Evolutionary conservation across 176 grass and related monocot genomes (phyloP), one percentile per base, ranked within the genome.

Genomic region (Pharus latifolius): DNA sequence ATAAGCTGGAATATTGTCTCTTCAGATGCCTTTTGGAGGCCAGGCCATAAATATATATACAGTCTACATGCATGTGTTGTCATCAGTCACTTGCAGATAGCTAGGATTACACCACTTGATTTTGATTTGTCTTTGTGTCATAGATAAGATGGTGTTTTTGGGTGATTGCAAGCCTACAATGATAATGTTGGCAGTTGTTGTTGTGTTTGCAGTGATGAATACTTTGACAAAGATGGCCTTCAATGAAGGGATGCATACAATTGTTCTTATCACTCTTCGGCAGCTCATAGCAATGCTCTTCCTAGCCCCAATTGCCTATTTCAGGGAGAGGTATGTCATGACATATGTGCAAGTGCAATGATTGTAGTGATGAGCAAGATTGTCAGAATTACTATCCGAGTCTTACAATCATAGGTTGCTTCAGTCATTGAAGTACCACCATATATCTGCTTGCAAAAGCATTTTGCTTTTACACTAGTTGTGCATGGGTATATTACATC

Each of bases 281-380:
- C 92, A 91, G 56, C 53, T 91, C 22, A 69, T 82, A 0, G 92
- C 92, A 2, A 78, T 63, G 0, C 33, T 96, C 23, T 88, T 96
- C 60, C 76, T 96, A 45, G 72, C 79, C 32, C 92, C 92, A 0
- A 83, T 96, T 44, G 92, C 92, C 24, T 88, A 77, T 69, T 83
- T 88, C 65, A 34, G 67, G 41, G 88, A 96, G 62, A 96, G 92
- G 91, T 88, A 85, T 0, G 1, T 10, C 38, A 31, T 32, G 34
- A 56, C 10, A 43, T 51, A n/a, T 27, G n/a, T n/a, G n/a, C n/a
- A n/a, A n/a, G n/a, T n/a, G n/a, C n/a, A n/a, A n/a, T n/a, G n/a
- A n/a, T n/a, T n/a, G n/a, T n/a, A n/a, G n/a, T n/a, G n/a, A n/a
- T n/a, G n/a, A n/a, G n/a, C n/a, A n/a, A n/a, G n/a, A n/a, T n/a